Evolutionary conservation across 2,329 filamentous ascomycete genomes (phyloP), one percentile per base, ranked within the genome.

Genomic region (Trichophyton benhamiae): DNA sequence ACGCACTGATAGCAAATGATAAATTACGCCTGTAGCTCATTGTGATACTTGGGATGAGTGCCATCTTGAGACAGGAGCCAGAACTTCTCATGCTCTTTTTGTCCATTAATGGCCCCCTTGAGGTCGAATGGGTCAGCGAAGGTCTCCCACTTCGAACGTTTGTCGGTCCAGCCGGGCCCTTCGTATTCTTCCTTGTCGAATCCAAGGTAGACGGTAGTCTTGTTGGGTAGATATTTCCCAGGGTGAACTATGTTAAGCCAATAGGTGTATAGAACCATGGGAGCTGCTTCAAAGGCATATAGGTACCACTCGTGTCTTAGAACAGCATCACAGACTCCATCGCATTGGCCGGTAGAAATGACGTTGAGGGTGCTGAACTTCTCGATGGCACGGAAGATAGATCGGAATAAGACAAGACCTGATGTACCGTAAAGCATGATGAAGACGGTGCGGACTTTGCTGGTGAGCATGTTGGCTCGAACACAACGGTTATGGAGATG

Each of bases 221-320:
- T 58, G 11, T 61, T 61, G 3, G 72, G 71, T 27, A 75, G 62
- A 53, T 66, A 67, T 36, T 67, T 66, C n/a, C 72, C 72, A 4
- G 72, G 72, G 61, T 74, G 73, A 30, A 74, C 63, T n/a, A 72
- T 13, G 25, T 72, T 74, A 7, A 75, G 63, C 71, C 70, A 74
- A 25, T 66, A 69, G 1, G 70, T 72, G 27, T 70, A 74, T 0
- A 75, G 58, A 13, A 72, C 63, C 68, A 75, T 74, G 0, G 70
- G 70, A 0, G 70, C 71, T 1, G 69, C 69, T 60, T 75, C 73
- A 59, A 75, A 74, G 11, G 65, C 69, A 61, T 71, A 75, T 6
- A 75, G 62, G 33, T 70, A 75, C 72, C 72, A 75, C 52, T 75
- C 72, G 25, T 74, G 64, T 15, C 63, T 67, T 8, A 69, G 64